phyloP scores from a whole-genome alignment of 148 eudicot genomes.

The Camellia sinensis region DNA sequence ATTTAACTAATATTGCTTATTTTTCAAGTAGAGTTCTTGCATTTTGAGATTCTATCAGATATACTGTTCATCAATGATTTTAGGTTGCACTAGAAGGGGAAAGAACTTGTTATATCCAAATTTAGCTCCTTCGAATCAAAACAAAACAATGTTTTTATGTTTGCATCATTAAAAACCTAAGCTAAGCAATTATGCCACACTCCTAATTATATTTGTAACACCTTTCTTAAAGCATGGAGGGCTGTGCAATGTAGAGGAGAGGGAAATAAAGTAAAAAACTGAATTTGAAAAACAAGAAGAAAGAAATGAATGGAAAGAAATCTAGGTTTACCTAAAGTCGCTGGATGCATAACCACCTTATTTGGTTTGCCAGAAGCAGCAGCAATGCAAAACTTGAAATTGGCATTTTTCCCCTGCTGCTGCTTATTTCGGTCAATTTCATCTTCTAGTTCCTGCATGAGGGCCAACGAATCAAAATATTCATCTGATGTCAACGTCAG shows the following conservation, averaged over 20 bases:
- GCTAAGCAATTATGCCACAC: no score
- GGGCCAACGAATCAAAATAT: constrained; percentile 35
- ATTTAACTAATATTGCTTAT: no score
- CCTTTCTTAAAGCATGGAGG: neutral
- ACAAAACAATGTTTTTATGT: no score
- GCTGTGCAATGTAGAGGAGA: neutral
- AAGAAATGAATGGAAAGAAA: neutral
- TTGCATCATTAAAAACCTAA: no score
- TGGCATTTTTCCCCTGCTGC: constrained; percentile 18
- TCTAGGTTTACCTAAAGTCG: constrained; percentile 33
- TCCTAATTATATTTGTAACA: neutral
- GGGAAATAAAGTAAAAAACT: neutral
- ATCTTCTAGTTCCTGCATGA: constrained; percentile 38
- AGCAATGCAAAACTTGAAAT: constrained; percentile 29
- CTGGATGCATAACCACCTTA: constrained; percentile 37
- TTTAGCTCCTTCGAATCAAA: neutral
- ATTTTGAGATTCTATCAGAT: neutral
- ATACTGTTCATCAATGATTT: neutral
- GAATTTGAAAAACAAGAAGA: neutral
- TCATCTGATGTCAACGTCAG: constrained; percentile 45
- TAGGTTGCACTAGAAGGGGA: no score
- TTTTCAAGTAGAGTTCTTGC: neutral
- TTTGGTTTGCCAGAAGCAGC: constrained; percentile 24
- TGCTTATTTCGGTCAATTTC: constrained; percentile 1
- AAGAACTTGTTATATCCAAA: no score